Base-by-base conservation (phyloP, 139 green algal species). In the Parachlorella kessleri region DNA sequence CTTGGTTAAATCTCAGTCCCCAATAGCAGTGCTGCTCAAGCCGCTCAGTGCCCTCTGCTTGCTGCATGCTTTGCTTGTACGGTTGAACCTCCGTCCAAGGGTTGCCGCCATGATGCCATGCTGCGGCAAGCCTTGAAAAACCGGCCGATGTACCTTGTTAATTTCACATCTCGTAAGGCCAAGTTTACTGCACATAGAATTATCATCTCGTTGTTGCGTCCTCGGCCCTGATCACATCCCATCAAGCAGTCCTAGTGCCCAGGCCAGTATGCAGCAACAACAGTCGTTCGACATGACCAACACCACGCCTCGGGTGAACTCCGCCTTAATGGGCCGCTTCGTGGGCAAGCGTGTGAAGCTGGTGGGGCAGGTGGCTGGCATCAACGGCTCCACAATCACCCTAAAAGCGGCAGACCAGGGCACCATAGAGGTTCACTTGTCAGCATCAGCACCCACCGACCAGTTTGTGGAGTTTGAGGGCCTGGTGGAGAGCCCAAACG, bases 391-490 rank as follows among this genome's bases (percentile, higher is more conserved):
- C 59, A 77, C 38, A 41, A 33, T 88, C n/a, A 81, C 68, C 35
- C 36, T 88, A 24, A 75, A 68, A 24, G 74, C 90, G 7, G 38
- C 81, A 4, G 90, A 94, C 55, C 81, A 86, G 14, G 70, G 70
- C 59, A 82, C 76, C 26, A 80, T 94, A 30, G 83, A 71, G 3
- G 83, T 94, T 1, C 53, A 68, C 35, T 35, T 84, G 30, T 42
- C 70, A 35, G 63, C 41, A 41, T 35, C 69, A 63, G 64, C 59
- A 38, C 66, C 68, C 40, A 23, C 87, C 81, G 75, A 68, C 21
- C 18, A 37, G 59, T 91, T 82, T 73, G 77, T 90, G 1, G 88
- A 94, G 73, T 76, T 95, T 9, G 79, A 93, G 48, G 91, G 91
- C 64, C 79, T 84, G 9, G 91, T 95, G 6, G 80, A 90, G 39